Percentiles rank a stretch among this genome's conserved stretches.
These are phyloP conservation scores for Mediolabrus comicus DNA, from an alignment of 108 stramenopile genomes.

Conservation along the genomic window DNA sequence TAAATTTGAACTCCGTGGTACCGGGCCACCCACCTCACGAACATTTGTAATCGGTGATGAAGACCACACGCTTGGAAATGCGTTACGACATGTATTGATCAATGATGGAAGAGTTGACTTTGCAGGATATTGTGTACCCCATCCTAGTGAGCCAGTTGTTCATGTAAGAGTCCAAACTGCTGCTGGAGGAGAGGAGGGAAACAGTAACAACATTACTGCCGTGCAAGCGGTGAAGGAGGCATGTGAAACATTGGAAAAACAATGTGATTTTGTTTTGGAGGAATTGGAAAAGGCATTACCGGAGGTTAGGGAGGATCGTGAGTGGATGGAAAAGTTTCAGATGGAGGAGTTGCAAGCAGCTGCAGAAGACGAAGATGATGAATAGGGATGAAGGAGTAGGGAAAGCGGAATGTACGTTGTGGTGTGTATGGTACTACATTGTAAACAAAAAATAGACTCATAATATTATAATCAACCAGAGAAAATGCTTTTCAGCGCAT, in stretches of 20 bases:
- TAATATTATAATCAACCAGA: slow-evolving; percentile 4
- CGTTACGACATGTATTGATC: slow-evolving; percentile 87
- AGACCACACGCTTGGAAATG: slow-evolving; percentile 96
- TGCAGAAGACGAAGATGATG: slow-evolving; percentile 53
- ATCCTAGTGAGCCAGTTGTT: slow-evolving; percentile 94
- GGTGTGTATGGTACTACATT: not conserved
- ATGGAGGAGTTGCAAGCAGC: slow-evolving; percentile 47
- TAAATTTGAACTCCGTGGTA: slow-evolving; percentile 63
- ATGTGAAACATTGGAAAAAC: slow-evolving; percentile 63
- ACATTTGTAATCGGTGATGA: slow-evolving; percentile 91
- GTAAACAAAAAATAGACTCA: too few species aligned
- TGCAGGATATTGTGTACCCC: slow-evolving; percentile 95
- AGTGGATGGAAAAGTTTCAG: slow-evolving; percentile 31
- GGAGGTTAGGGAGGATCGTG: slow-evolving; percentile 68
- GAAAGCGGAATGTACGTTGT: slow-evolving; percentile 1
- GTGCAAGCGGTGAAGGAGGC: slow-evolving; percentile 69
- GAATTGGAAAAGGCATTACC: slow-evolving; percentile 64
- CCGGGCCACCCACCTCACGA: slow-evolving; percentile 65
- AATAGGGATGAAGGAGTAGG: slow-evolving; percentile 18
- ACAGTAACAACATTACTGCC: slow-evolving; percentile 40
- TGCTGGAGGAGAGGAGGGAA: not conserved
- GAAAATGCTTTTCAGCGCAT: slow-evolving; percentile 28
- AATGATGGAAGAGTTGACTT: slow-evolving; percentile 78
- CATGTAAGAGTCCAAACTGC: slow-evolving; percentile 89
- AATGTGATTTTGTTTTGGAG: slow-evolving; percentile 74